Percentiles rank a stretch among this genome's conserved stretches.
Conservation (phyloP, 2,329 filamentous ascomycete genomes). For the Fusarium chaquense region DNA sequence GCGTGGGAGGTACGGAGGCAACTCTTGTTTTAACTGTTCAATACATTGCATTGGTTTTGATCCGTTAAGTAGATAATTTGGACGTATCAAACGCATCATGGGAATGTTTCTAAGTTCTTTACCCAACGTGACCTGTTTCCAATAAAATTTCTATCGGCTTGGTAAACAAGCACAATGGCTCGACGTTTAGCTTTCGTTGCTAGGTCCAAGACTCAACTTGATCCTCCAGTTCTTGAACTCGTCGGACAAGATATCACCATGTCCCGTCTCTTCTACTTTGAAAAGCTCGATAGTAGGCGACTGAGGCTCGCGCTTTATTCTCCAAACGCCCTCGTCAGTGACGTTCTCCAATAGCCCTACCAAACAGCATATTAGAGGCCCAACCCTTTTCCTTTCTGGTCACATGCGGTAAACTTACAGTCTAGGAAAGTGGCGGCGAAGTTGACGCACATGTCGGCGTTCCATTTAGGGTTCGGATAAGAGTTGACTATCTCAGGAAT, state of each 20-base stretch:
- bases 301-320: slow-evolving; percentile 75
- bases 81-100: slow-evolving; percentile 8
- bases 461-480: slow-evolving; percentile 77
- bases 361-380: slow-evolving; percentile 13
- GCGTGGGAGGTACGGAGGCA: slow-evolving; percentile 27
- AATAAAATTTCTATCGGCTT: neutral
- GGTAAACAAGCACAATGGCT: neutral
- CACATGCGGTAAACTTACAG: slow-evolving; percentile 65
- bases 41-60: slow-evolving; percentile 11
- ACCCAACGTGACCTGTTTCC: neutral
- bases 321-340: slow-evolving; percentile 82
- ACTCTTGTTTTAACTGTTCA: slow-evolving; percentile 23
- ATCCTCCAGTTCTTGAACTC: slow-evolving; percentile 83
- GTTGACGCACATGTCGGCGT: slow-evolving; percentile 93
- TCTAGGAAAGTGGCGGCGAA: slow-evolving; percentile 83
- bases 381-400: neutral
- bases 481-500: slow-evolving; percentile 83
- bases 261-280: slow-evolving; percentile 75
- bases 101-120: neutral
- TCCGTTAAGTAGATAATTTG: slow-evolving; percentile 26
- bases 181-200: slow-evolving; percentile 14
- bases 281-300: slow-evolving; percentile 78
- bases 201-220: slow-evolving; percentile 59
- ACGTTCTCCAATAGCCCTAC: slow-evolving; percentile 73
- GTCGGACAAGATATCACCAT: slow-evolving; percentile 80